These are phyloP conservation scores for Daedalea quercina DNA, from an alignment of 768 basidiomycete species.

Conservation along the genomic window DNA sequence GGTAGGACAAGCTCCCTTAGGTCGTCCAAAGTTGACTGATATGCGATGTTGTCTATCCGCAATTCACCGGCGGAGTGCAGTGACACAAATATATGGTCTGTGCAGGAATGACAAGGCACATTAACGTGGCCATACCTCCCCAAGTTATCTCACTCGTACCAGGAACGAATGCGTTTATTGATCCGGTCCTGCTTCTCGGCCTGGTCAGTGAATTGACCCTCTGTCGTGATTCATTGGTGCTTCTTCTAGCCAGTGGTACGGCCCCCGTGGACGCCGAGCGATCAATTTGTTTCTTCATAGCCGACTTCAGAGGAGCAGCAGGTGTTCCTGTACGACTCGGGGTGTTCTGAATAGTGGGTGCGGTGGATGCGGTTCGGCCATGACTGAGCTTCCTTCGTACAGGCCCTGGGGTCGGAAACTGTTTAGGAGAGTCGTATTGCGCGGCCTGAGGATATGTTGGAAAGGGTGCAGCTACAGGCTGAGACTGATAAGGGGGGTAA, in stretches of 20 bases:
- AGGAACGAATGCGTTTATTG: constrained; percentile 20
- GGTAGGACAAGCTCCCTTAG: constrained; percentile 49
- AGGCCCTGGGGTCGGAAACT: constrained; percentile 9
- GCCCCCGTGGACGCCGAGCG: constrained; percentile 9
- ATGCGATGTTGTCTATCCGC: constrained; percentile 34
- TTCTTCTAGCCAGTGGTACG: constrained; percentile 5
- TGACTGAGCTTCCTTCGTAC: constrained; percentile 1
- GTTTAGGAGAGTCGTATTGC: constrained; percentile 6
- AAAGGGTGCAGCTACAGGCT: constrained; percentile 10
- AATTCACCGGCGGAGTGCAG: constrained; percentile 63
- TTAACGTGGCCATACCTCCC: not conserved
- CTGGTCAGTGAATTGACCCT: constrained; percentile 13
- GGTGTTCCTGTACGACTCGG: not conserved
- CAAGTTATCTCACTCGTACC: constrained; percentile 14
- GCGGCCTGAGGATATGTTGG: constrained; percentile 12
- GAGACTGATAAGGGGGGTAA: constrained; percentile 14
- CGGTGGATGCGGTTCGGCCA: not conserved
- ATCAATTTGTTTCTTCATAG: constrained; percentile 44
- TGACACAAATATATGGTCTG: constrained; percentile 70
- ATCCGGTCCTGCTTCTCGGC: constrained; percentile 23
- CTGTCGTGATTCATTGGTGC: constrained; percentile 7
- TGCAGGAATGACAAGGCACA: not conserved
- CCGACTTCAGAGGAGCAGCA: constrained; percentile 41
- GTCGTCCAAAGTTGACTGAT: constrained; percentile 53
- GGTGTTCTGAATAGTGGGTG: not conserved